These are phyloP conservation scores for Favolaschia claudopus DNA, from an alignment of 768 basidiomycete species.

Conservation along the genomic window DNA sequence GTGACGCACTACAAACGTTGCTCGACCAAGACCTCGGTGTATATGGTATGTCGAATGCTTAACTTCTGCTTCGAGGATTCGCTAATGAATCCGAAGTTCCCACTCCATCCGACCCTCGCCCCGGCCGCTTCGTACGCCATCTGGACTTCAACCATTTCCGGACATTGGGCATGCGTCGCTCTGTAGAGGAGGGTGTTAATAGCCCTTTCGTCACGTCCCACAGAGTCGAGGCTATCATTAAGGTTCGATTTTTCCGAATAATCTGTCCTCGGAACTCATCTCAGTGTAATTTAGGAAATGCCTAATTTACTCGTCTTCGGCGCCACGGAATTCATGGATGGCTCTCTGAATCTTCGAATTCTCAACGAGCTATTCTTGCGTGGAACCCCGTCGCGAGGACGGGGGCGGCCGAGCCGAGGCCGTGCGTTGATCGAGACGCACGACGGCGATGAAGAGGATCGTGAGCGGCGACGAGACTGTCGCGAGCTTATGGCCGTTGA, in stretches of 20 bases:
- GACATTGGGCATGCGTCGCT: conserved; percentile 94
- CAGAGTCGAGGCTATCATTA: conserved; percentile 78
- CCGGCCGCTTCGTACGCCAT: conserved; percentile 84
- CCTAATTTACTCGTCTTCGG: conserved; percentile 88
- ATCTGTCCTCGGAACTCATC: conserved; percentile 22
- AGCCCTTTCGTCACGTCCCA: conserved; percentile 94
- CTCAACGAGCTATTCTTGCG: conserved; percentile 91
- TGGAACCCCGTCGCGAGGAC: conserved; percentile 72
- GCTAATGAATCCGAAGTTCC: conserved; percentile 57
- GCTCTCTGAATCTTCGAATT: conserved; percentile 84
- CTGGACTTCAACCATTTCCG: conserved; percentile 97
- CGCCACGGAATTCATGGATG: conserved; percentile 99
- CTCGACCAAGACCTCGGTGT: conserved; percentile 72
- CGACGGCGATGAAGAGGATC: conserved; percentile 79
- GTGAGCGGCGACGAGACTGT: conserved; percentile 75
- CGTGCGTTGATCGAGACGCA: conserved; percentile 60
- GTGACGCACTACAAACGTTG: conserved; percentile 77
- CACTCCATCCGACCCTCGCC: conserved; percentile 70
- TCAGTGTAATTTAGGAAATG: conserved; percentile 90
- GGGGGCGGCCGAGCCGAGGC: conserved; percentile 73
- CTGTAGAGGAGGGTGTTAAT: conserved; percentile 86
- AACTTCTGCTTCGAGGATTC: conserved; percentile 1
- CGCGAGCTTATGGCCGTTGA: conserved; percentile 89
- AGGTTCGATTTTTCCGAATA: conserved; percentile 53
- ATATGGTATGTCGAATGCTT: conserved; percentile 60